Base-by-base conservation (phyloP, 2,329 filamentous ascomycete genomes). In the Pezicula radicicola region DNA sequence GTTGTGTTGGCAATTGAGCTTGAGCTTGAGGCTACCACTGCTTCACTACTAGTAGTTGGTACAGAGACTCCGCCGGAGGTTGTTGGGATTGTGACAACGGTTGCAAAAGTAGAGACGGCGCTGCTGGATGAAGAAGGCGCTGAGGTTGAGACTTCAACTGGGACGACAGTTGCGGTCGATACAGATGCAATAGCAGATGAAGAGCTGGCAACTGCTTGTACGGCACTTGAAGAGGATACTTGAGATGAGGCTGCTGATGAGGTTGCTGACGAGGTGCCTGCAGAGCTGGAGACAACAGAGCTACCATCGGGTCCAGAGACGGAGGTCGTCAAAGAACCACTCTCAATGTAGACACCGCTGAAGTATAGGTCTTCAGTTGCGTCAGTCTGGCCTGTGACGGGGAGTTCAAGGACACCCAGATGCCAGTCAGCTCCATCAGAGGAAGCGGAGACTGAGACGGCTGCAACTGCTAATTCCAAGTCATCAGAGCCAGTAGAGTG, bases 371-470 rank as follows among this genome's bases (percentile, higher is more conserved):
- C 85, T 72, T 89, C 86, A 37, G 67, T 71, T 3, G 63, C 65
- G 37, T 82, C 78, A 44, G 75, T 67, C 44, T 79, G 78, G 1
- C 81, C 81, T 33, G 72, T 70, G n/a, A 80, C 74, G 12, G 84
- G 81, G 51, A 89, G 73, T 57, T 88, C 80, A 48, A 89, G 72
- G 21, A 88, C 80, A 53, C 87, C 87, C 44, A 91, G 68, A 69
- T 91, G 87, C 84, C 84, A 90, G 65, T 90, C 87, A 2, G 76
- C 78, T 36, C 85, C 86, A 65, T 89, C 87, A 45, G 81, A 85
- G 28, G 75, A 81, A 5, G 85, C 81, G 46, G 76, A 78, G 0
- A 76, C 80, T 4, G 75, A 75, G 45, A 89, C 77, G 1, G 85
- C 81, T 4, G 77, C 75, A 4, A 84, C 83, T 1, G 79, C 79